Conservation (phyloP, 768 basidiomycete genomes). For the Paxillus involutus region DNA sequence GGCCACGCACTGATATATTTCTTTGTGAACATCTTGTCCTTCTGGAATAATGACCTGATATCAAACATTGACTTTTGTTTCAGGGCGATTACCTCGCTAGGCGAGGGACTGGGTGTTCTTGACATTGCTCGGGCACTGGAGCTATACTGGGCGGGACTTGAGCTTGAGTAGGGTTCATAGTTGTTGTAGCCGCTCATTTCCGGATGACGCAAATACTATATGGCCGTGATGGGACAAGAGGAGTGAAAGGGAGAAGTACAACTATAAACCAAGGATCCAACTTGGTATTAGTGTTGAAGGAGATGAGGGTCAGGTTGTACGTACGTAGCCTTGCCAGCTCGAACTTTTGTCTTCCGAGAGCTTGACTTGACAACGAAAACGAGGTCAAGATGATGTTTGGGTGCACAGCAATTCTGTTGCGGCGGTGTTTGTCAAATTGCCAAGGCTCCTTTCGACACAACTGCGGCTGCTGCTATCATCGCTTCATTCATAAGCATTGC, state of each 20-base stretch:
- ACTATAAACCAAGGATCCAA: conserved; percentile 2
- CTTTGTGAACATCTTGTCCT: conserved; percentile 53
- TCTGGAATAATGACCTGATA: conserved; percentile 42
- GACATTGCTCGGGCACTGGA: conserved; percentile 16
- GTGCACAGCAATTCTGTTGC: no score
- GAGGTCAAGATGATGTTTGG: no score
- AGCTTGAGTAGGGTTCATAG: conserved; percentile 7
- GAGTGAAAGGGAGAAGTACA: not conserved
- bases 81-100: conserved; percentile 53
- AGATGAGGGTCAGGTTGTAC: not conserved
- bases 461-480: no score
- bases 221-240: not conserved
- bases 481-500: no score
- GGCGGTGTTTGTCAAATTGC: no score
- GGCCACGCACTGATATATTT: conserved; percentile 55
- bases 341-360: not conserved
- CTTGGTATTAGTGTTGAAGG: not conserved
- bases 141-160: conserved; percentile 9
- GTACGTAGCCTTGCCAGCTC: not conserved
- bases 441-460: no score
- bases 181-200: conserved; percentile 17
- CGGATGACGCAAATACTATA: not conserved
- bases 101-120: conserved; percentile 65
- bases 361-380: conserved; percentile 1
- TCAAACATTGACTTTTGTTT: conserved; percentile 41